Evolutionary conservation across 495 filamentous ascomycete species (phyloP), one percentile per base, ranked within the genome.

Genomic region (Staphylotrichum tortipilum): DNA sequence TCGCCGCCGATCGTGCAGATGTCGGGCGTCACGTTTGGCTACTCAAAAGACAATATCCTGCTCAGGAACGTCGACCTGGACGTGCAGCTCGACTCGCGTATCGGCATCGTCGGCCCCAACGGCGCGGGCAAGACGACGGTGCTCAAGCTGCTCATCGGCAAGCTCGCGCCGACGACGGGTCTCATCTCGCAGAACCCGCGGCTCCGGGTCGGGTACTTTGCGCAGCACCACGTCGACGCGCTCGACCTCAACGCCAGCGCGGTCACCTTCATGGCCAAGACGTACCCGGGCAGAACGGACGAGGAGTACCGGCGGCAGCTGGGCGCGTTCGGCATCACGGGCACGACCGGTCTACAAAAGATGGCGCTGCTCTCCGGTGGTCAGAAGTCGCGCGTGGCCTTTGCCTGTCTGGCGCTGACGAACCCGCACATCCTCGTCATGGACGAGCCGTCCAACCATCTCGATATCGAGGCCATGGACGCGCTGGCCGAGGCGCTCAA

Each of bases 401-500:
- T 99, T 66, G 89, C 92, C 21, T 95, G 90, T 60, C 71, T 99
- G 44, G 90, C 88, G 2, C 69, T 99, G 44, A 85, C 80, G 19
- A 94, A 96, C 67, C 92, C 92, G 14, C 92, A 99, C 63, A 96
- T 99, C 54, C 73, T 99, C 21, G 94, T 99, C 43, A 86, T 99
- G 36, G 92, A 99, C 76, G 92, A 99, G 63, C 92, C 92, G 61
- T 92, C 86, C 45, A 99, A 99, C 71, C 92, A 99, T 59, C 71
- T 99, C 60, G 92, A 99, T 80, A 96, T 99, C 59, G 92, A 99
- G 65, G 92, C 94, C 49, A 99, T 99, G 92, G 92, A 99, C 70
- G 92, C 94, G 10, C 68, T 99, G 14, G 79, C 84, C 1, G 78
- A 82, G 33, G 92, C 94, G 21, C 76, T 99, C 41, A 75, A 79